Conservation (phyloP, 495 filamentous ascomycete genomes). For the Penicillium cataractarum region DNA sequence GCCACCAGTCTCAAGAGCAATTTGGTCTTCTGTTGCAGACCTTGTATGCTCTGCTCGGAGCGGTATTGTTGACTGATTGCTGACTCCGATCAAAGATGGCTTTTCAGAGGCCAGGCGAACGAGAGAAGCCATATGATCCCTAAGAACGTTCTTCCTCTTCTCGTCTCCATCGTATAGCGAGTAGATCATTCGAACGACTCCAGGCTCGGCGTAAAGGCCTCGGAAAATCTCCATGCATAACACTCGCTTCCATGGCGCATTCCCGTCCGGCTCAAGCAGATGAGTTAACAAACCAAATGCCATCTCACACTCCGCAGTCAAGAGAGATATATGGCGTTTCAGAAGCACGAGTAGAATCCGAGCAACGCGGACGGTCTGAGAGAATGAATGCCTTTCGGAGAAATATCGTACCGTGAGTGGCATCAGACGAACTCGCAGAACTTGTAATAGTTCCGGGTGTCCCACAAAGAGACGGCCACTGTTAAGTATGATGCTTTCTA, state of each 20-base stretch:
- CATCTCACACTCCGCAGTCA: conserved; percentile 81
- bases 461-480: conserved; percentile 77
- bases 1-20: conserved; percentile 83
- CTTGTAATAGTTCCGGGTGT: conserved; percentile 79
- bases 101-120: conserved; percentile 90
- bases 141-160: conserved; percentile 73
- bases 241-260: conserved; percentile 78
- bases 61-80: conserved; percentile 83
- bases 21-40: conserved; percentile 69
- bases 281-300: conserved; percentile 84
- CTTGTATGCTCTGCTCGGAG: conserved; percentile 42
- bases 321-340: conserved; percentile 71
- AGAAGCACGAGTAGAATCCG: conserved; percentile 81
- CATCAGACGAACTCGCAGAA: conserved; percentile 79
- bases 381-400: conserved; percentile 77
- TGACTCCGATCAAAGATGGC: conserved; percentile 81
- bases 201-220: conserved; percentile 78
- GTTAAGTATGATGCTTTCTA: conserved; percentile 85
- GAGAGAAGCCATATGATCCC: conserved; percentile 78
- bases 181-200: conserved; percentile 79
- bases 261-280: conserved; percentile 81
- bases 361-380: conserved; percentile 78
- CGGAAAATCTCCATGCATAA: conserved; percentile 90
- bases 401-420: conserved; percentile 78
- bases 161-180: conserved; percentile 74